Base-by-base conservation (phyloP, 139 green algal species). In the Chlamydomonas eustigma region DNA sequence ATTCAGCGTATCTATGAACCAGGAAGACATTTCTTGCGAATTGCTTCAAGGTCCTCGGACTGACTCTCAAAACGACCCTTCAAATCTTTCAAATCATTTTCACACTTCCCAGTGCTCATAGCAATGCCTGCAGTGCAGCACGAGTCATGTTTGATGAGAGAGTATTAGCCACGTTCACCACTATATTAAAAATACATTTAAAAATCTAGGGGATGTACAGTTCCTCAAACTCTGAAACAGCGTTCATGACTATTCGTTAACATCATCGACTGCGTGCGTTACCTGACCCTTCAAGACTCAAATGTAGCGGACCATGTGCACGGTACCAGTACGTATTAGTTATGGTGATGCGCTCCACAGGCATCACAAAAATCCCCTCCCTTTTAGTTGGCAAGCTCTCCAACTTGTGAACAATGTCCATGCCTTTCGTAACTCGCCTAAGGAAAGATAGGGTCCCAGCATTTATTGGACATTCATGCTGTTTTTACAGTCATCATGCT, bases 331-430 rank as follows among this genome's bases (percentile, higher is more conserved):
- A 96, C 2, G 90, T 91, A 3, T 86, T 86, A 0, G 77, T n/a
- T 37, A 97, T 97, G 34, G 74, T 79, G 51, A 95, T 91, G 2
- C 93, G 81, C 52, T 92, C 76, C 37, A 87, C 70, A 34, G 82
- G 82, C 82, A 82, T 82, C 24, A 96, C 93, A 77, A 97, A 97
- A 39, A 97, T 97, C 35, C 93, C 93, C 67, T 96, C 88, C 1
- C 38, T 76, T 4, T 52, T 77, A 0, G 91, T 97, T 3, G 89
- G 83, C 66, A 94, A 67, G 3, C 74, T 37, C 78, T 97, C 89
- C 39, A 97, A 66, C 50, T 85, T 86, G 12, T 83, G 68, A 34
- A 97, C 77, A 4, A 86, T 83, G n/a, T 94, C 90, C 77, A 93
- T 84, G 4, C 93, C 93, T 4, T 8, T 4, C 3, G 71, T 76